Evolutionary conservation across 2,329 filamentous ascomycete species (phyloP), one percentile per base, ranked within the genome.

Genomic region (Botrytis fabae): DNA sequence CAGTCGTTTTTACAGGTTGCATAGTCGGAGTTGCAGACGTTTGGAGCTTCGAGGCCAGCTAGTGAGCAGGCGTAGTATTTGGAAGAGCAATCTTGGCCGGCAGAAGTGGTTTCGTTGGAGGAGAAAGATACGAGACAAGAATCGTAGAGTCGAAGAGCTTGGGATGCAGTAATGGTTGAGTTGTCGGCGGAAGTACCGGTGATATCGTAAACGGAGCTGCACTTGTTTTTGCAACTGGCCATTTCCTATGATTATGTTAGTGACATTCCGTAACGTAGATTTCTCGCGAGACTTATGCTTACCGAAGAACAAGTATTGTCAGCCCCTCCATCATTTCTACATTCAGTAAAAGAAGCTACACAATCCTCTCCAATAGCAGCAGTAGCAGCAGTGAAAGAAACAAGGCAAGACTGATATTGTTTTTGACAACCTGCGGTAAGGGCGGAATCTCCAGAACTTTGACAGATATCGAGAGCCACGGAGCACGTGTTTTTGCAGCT

Each of bases 401-500:
- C 72, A 35, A 75, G 64, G 32, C 73, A 75, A 48, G 66, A 44
- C 48, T 68, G 59, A 32, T 75, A 75, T 35, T 64, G 51, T 46
- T 73, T 75, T 20, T 59, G 38, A 51, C 72, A 73, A 42, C 44
- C 6, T 44, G 72, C 54, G 4, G 28, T 46, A 10, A 73, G 57
- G 1, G 69, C 63, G 46, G 57, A n/a, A 51, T 75, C 73, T 40
- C 72, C 73, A 22, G 66, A 71, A n/a, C 60, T 73, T 61, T 65
- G 64, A 48, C 72, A 73, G 12, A 70, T 71, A 38, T 75, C 73
- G 4, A 65, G 51, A 12, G 73, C 72, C 22, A 75, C 73, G 16
- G 72, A 69, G 54, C 73, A 75, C 5, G 73, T 75, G 38, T 75
- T 75, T 57, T 75, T 75, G 59, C 73, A 75, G 42, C 62, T 51